phyloP scores from a whole-genome alignment of 352 stramenopile species.

The Pythium graminicola region DNA sequence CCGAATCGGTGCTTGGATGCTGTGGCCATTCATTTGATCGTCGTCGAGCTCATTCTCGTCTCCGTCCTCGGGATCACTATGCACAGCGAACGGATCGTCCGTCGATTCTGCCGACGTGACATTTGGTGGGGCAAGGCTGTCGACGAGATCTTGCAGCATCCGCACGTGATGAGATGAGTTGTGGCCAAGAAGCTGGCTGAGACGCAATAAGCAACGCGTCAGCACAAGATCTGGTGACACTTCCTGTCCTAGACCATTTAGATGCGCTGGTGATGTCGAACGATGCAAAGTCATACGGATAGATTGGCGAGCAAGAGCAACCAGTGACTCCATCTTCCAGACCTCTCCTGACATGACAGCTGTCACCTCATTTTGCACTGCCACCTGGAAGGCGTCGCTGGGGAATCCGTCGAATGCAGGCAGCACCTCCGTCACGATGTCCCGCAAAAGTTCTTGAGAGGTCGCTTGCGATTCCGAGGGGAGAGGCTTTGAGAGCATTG shows the following conservation, averaged over 20 bases:
- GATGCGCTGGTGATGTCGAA: not conserved
- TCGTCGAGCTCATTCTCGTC: conserved; percentile 32
- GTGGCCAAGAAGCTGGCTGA: conserved; percentile 52
- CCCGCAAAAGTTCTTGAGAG: conserved; percentile 34
- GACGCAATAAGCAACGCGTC: conserved; percentile 42
- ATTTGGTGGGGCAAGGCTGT: conserved; percentile 49
- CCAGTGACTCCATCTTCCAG: conserved; percentile 65
- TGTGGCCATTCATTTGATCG: conserved; percentile 29
- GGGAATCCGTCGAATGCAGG: conserved; percentile 61
- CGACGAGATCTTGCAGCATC: conserved; percentile 52
- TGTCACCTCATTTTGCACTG: conserved; percentile 52
- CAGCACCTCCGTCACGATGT: conserved; percentile 49
- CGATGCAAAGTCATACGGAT: conserved; percentile 38
- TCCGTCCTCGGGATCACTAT: conserved; percentile 27
- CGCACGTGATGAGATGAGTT: conserved; percentile 43
- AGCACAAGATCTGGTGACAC: conserved; percentile 37
- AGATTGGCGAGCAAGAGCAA: conserved; percentile 55
- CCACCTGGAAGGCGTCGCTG: conserved; percentile 49
- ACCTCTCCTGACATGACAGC: conserved; percentile 37
- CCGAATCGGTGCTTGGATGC: conserved; percentile 3
- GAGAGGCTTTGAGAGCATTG: conserved; percentile 35
- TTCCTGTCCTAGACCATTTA: not conserved
- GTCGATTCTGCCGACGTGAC: conserved; percentile 9
- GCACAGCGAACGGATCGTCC: conserved; percentile 18
- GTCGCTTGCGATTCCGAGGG: conserved; percentile 17